phyloP scores from a whole-genome alignment of 2,329 filamentous ascomycete species.

The Colletotrichum somersetense region DNA sequence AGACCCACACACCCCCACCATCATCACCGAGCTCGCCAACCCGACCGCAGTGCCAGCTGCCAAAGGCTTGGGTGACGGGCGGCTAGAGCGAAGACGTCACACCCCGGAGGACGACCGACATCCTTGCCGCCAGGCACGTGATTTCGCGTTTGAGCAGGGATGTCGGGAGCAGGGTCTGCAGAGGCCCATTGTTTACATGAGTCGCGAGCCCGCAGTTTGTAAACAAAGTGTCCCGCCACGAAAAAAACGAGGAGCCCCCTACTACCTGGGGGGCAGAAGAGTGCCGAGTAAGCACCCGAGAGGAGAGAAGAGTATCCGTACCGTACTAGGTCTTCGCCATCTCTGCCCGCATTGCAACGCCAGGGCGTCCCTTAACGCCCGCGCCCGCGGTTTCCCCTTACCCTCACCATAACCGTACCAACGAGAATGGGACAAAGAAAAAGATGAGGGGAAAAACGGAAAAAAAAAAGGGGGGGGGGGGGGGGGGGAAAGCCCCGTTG shows the following conservation, averaged over 20 bases:
- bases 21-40: not conserved
- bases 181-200: constrained; percentile 41
- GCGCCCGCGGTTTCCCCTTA: constrained; percentile 18
- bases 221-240: constrained; percentile 33
- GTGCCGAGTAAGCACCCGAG: not conserved
- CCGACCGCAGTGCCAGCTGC: constrained; percentile 28
- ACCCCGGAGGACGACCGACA: not conserved
- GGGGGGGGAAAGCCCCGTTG: not conserved
- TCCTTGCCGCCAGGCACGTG: constrained; percentile 21
- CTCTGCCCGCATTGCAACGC: constrained; percentile 31
- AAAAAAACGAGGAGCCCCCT: not conserved
- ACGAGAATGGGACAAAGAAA: constrained; percentile 19
- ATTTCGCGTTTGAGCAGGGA: constrained; percentile 35
- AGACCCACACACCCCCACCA: not conserved
- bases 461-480: constrained; percentile 9
- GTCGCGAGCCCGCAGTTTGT: constrained; percentile 38
- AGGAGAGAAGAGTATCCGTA: not conserved
- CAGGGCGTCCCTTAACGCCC: constrained; percentile 5
- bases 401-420: constrained; percentile 23
- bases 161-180: constrained; percentile 26
- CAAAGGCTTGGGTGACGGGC: constrained; percentile 31
- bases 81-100: constrained; percentile 36
- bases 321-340: not conserved
- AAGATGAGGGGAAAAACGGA: not conserved
- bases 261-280: not conserved